Base-by-base conservation (phyloP, 2,329 filamentous ascomycete species). In the Periconia macrospinosa region DNA sequence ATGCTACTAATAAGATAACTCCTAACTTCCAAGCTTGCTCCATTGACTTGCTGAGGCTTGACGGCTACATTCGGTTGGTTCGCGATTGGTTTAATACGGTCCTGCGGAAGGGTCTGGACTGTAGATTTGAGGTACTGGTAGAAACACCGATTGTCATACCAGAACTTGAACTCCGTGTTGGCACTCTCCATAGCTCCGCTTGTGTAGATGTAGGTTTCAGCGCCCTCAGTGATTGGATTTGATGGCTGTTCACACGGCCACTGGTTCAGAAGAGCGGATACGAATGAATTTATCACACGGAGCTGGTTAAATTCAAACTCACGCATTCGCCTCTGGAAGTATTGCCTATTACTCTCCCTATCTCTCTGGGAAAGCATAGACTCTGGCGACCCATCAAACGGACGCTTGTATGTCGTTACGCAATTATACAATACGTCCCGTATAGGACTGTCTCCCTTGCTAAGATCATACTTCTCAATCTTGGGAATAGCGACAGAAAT, bases 91-190 rank as follows among this genome's bases (percentile, higher is more conserved):
- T 44, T 11, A 13, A 45, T 47, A 6, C 1, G 17, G 33, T 65
- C 58, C 30, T n/a, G 53, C 43, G 50, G 53, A 2, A 65, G 15
- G 45, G 27, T 17, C 40, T 54, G 40, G 19, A 45, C 49, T 49
- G 69, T 0, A 30, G 58, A 13, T 65, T 56, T 27, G 45, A 71
- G 55, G 47, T 71, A 71, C 3, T 54, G 2, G 19, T 52, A 19
- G 74, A 82, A 60, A 74, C 61, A 0, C 71, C 75, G 18, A 81
- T 69, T 18, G 79, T 65, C 18, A 78, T 53, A 57, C 64, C 67
- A 70, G 2, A 14, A 13, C 15, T 59, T 49, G 35, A 66, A 70
- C 13, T 15, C 48, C 0, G 17, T 7, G 3, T 11, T 56, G 3
- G 75, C 59, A 1, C 30, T 17, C 0, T n/a, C 3, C 62, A 68